Conservation (phyloP, 2,329 filamentous ascomycete species). For the Colletotrichum limetticola region DNA sequence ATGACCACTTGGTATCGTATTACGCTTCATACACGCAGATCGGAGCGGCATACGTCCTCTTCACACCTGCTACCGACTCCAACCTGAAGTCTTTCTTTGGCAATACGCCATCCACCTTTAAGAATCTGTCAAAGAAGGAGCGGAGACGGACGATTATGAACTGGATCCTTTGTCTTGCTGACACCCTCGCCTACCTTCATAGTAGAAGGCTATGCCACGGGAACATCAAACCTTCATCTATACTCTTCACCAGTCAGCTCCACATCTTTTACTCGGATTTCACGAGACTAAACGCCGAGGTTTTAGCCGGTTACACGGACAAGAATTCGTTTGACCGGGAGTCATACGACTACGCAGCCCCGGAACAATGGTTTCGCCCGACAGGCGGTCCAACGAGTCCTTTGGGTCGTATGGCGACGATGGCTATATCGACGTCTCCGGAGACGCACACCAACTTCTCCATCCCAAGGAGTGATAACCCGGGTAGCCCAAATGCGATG, state of each 20-base stretch:
- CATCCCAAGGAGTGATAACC: constrained; percentile 47
- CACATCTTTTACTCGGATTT: constrained; percentile 76
- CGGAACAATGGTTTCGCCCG: constrained; percentile 69
- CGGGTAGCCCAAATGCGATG: constrained; percentile 45
- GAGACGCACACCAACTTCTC: constrained; percentile 49
- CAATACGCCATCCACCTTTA: constrained; percentile 70
- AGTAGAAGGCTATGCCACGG: constrained; percentile 71
- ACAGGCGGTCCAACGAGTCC: constrained; percentile 46
- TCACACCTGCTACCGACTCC: constrained; percentile 73
- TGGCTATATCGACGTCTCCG: constrained; percentile 46
- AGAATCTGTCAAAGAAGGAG: constrained; percentile 69
- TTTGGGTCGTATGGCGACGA: constrained; percentile 45
- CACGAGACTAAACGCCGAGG: constrained; percentile 56
- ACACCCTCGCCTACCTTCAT: constrained; percentile 76
- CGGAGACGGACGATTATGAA: constrained; percentile 72
- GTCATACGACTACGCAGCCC: constrained; percentile 77
- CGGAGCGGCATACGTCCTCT: constrained; percentile 71
- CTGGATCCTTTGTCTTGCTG: constrained; percentile 79
- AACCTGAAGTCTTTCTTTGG: constrained; percentile 75
- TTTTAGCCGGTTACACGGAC: constrained; percentile 43
- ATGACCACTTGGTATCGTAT: constrained; percentile 76
- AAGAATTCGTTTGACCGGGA: constrained; percentile 71
- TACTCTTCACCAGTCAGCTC: constrained; percentile 74
- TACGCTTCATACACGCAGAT: constrained; percentile 77
- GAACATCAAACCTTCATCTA: constrained; percentile 76